Evolutionary conservation across 352 stramenopile species (phyloP).

Genomic region (Pythium diclinum): DNA sequence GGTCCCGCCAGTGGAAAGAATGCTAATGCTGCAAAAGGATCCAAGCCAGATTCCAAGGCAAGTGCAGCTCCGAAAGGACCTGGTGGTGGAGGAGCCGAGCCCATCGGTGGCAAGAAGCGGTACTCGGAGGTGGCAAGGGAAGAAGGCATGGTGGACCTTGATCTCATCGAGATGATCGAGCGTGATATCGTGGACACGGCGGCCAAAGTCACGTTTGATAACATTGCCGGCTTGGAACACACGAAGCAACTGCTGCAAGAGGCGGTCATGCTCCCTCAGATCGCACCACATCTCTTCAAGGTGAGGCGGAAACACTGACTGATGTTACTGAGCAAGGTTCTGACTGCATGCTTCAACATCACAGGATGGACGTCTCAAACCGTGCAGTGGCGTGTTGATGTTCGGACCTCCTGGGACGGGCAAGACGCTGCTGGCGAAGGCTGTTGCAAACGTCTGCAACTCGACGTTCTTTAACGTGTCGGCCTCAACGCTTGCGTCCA

Average conservation of each 20-base stretch:
- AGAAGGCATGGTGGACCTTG: constrained; percentile 69
- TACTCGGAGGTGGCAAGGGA: constrained; percentile 80
- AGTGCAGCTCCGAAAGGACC: constrained; percentile 43
- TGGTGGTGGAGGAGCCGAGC: constrained; percentile 10
- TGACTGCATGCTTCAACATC: neutral
- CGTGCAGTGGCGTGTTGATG: constrained; percentile 83
- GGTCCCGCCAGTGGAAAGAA: constrained; percentile 19
- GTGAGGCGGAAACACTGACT: constrained; percentile 21
- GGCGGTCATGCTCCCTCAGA: constrained; percentile 85
- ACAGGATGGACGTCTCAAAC: constrained; percentile 74
- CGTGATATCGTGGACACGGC: constrained; percentile 81
- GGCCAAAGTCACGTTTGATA: constrained; percentile 75
- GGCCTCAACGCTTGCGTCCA: constrained; percentile 88
- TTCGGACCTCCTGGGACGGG: constrained; percentile 95
- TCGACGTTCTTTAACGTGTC: constrained; percentile 99
- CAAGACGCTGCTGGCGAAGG: constrained; percentile 99
- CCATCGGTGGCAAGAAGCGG: constrained; percentile 58
- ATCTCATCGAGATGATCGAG: constrained; percentile 87
- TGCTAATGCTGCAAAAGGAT: constrained; percentile 28
- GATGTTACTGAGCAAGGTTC: neutral
- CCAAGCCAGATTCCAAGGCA: constrained; percentile 25
- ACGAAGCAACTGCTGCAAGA: constrained; percentile 85
- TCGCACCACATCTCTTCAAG: constrained; percentile 81
- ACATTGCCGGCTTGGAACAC: constrained; percentile 78
- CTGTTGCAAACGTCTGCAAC: constrained; percentile 98